phyloP scores from a whole-genome alignment of 306 rosid genomes.

The Malus sylvestris region DNA sequence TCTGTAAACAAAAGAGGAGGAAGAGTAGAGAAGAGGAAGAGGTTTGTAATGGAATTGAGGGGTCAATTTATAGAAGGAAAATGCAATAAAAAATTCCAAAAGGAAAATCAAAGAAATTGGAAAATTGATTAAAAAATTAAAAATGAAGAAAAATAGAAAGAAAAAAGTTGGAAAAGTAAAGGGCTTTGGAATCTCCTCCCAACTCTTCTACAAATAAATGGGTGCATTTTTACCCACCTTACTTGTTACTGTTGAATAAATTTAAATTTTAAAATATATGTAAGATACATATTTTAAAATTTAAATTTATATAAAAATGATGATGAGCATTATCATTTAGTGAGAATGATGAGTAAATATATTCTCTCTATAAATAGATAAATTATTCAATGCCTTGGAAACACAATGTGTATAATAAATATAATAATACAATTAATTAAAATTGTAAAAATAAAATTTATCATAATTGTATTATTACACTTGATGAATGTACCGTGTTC shows the following conservation, averaged over 20 bases:
- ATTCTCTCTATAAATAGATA: no score
- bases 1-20: background rate
- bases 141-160: background rate
- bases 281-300: no score
- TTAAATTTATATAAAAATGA: fast-evolving
- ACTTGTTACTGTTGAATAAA: no score
- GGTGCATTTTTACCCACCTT: no score
- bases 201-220: background rate
- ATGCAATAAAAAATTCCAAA: background rate
- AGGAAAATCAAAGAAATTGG: background rate
- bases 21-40: conserved; percentile 25
- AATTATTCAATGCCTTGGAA: no score
- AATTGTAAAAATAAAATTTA: no score
- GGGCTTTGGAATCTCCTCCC: conserved; percentile 46
- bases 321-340: no score
- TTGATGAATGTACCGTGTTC: fast-evolving
- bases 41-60: conserved; percentile 11
- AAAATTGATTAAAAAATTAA: background rate
- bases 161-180: background rate
- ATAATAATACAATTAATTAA: no score
- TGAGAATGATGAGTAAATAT: no score
- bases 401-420: no score
- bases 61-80: conserved; percentile 44
- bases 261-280: no score
- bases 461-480: no score